These are phyloP conservation scores for Colletotrichum sidae DNA, from an alignment of 2,329 filamentous ascomycete species.

Conservation along the genomic window DNA sequence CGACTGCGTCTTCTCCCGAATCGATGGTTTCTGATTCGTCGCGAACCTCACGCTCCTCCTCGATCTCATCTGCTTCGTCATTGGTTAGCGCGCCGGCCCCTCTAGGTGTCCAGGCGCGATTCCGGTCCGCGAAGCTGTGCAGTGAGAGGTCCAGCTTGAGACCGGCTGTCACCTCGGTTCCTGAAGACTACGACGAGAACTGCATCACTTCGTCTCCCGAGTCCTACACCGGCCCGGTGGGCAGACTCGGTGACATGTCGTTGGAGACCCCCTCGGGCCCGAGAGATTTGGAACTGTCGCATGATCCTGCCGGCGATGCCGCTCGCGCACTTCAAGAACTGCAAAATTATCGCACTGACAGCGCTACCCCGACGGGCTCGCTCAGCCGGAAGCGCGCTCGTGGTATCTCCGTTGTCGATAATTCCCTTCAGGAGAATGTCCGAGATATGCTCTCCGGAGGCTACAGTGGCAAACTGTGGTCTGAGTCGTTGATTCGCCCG, in stretches of 20 bases:
- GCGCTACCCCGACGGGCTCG: constrained; percentile 54
- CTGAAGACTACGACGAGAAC: constrained; percentile 65
- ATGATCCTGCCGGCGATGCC: constrained; percentile 63
- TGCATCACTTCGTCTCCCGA: constrained; percentile 67
- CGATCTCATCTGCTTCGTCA: constrained; percentile 72
- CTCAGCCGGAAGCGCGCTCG: constrained; percentile 66
- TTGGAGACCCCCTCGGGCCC: constrained; percentile 60
- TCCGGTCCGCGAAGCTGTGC: constrained; percentile 68
- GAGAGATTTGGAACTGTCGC: constrained; percentile 54
- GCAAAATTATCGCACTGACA: constrained; percentile 62
- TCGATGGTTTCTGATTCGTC: constrained; percentile 75
- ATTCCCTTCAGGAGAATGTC: constrained; percentile 74
- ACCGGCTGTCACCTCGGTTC: constrained; percentile 66
- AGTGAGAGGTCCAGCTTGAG: constrained; percentile 66
- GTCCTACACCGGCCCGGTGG: constrained; percentile 64
- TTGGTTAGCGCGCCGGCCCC: constrained; percentile 69
- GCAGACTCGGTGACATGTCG: constrained; percentile 63
- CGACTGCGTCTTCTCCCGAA: constrained; percentile 73
- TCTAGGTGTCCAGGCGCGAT: constrained; percentile 72
- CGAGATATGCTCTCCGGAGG: constrained; percentile 67
- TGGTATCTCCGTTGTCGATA: constrained; percentile 65
- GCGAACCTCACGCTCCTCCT: constrained; percentile 72
- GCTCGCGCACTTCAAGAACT: constrained; percentile 71
- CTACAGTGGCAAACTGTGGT: constrained; percentile 47
- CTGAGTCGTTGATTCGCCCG: constrained; percentile 53